Conservation (phyloP, 2,329 filamentous ascomycete genomes). For the Trematosphaeria pertusa region DNA sequence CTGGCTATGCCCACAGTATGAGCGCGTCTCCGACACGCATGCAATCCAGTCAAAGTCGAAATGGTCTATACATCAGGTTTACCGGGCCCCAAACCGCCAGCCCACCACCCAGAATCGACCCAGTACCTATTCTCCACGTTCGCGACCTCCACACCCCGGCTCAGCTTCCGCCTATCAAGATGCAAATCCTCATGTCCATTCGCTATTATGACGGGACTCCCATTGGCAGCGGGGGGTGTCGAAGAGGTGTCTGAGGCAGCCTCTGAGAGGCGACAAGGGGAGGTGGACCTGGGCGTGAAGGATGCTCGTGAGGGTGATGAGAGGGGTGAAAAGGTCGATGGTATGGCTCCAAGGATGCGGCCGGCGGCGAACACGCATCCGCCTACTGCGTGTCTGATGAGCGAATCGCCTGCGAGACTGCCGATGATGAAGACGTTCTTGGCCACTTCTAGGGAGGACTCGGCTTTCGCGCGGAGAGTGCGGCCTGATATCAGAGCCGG, state of each 20-base stretch:
- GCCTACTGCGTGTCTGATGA: slow-evolving; percentile 66
- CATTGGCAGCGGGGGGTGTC: slow-evolving; percentile 14
- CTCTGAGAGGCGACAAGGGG: slow-evolving; percentile 26
- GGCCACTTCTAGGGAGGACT: slow-evolving; percentile 61
- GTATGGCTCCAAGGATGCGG: slow-evolving; percentile 49
- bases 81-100: slow-evolving; percentile 36
- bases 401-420: slow-evolving; percentile 66
- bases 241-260: slow-evolving; percentile 13
- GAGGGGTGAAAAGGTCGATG: slow-evolving; percentile 22
- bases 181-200: slow-evolving; percentile 50
- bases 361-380: slow-evolving; percentile 65
- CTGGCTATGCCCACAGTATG: too few species aligned
- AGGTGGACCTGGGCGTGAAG: slow-evolving; percentile 30
- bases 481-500: slow-evolving; percentile 56
- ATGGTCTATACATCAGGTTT: too few species aligned
- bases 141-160: slow-evolving; percentile 35
- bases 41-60: too few species aligned
- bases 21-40: neutral
- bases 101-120: slow-evolving; percentile 46
- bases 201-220: slow-evolving; percentile 31
- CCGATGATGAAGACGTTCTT: slow-evolving; percentile 63
- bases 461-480: slow-evolving; percentile 61
- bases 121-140: slow-evolving; percentile 39
- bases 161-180: slow-evolving; percentile 43
- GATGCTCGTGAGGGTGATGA: slow-evolving; percentile 18